Conservation (phyloP, 148 eudicot genomes). For the Rhododendron griersonianum region DNA sequence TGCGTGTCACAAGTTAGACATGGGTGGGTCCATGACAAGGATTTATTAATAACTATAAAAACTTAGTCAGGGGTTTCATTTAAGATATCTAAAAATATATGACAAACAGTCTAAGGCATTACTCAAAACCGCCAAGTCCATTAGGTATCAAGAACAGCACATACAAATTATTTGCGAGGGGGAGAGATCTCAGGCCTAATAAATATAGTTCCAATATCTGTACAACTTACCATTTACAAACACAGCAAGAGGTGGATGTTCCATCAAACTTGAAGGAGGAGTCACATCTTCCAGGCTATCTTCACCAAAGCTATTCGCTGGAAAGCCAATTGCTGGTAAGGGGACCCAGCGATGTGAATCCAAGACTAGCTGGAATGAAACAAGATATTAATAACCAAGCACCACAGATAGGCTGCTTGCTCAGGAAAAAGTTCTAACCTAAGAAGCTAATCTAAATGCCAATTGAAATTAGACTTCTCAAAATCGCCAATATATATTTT, state of each 20-base stretch:
- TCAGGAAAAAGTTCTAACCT: not conserved
- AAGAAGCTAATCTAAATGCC: not conserved
- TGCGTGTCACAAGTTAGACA: not conserved
- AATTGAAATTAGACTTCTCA: not conserved
- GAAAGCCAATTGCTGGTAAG: constrained; percentile 78
- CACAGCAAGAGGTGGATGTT: constrained; percentile 98
- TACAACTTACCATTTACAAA: constrained; percentile 73
- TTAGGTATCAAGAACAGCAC: not conserved
- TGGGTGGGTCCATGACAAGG: not conserved
- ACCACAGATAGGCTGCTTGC: not conserved
- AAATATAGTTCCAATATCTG: not conserved
- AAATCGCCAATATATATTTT: not conserved
- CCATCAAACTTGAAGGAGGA: constrained; percentile 90
- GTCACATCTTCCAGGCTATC: constrained; percentile 77
- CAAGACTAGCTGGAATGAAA: constrained; percentile 63
- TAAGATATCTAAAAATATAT: no score
- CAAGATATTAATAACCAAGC: not conserved
- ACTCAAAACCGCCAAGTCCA: not conserved
- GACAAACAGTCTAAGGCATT: not conserved
- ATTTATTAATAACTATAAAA: not conserved
- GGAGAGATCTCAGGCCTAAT: not conserved
- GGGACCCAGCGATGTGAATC: constrained; percentile 99
- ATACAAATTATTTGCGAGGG: not conserved
- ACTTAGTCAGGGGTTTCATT: not conserved
- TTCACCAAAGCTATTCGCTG: constrained; percentile 59